Conservation (phyloP, 495 filamentous ascomycete genomes). For the Penicillium ucsense region DNA sequence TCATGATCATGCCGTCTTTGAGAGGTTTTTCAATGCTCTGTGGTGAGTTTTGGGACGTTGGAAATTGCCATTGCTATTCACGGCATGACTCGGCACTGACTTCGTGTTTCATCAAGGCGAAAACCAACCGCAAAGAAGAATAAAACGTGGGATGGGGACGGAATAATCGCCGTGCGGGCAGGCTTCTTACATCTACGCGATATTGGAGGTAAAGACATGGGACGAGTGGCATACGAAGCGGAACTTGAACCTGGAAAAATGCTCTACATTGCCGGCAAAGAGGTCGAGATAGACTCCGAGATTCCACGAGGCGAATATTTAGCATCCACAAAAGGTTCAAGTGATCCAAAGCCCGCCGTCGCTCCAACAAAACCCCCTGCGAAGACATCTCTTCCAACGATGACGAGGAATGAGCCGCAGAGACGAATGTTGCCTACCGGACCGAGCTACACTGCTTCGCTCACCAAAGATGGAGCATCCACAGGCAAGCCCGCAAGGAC, state of each 20-base stretch:
- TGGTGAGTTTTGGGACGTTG: slow-evolving; percentile 36
- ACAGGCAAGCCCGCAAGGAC: slow-evolving; percentile 15
- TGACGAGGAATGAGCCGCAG: slow-evolving; percentile 7
- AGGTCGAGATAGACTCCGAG: slow-evolving; percentile 61
- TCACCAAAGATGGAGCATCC: slow-evolving; percentile 13
- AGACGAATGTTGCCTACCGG: not conserved
- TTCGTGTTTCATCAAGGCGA: slow-evolving; percentile 37
- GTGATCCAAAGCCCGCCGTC: slow-evolving; percentile 9
- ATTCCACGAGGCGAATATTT: slow-evolving; percentile 56
- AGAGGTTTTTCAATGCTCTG: slow-evolving; percentile 55
- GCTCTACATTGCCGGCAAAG: slow-evolving; percentile 60
- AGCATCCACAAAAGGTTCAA: slow-evolving; percentile 44
- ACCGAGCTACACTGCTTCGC: slow-evolving; percentile 6
- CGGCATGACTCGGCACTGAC: not conserved
- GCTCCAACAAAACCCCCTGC: slow-evolving; percentile 6
- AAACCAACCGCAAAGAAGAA: slow-evolving; percentile 72
- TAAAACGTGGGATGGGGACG: slow-evolving; percentile 85
- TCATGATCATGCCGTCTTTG: slow-evolving; percentile 17
- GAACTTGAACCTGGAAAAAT: slow-evolving; percentile 51
- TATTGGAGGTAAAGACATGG: slow-evolving; percentile 58
- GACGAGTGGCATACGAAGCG: slow-evolving; percentile 43
- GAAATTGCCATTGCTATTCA: too few species aligned
- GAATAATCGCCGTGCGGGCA: slow-evolving; percentile 47
- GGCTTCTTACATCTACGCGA: slow-evolving; percentile 58
- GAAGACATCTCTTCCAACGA: slow-evolving; percentile 16